These are phyloP conservation scores for Stagonosporopsis cucurbitacearum DNA, from an alignment of 2,329 filamentous ascomycete genomes.

Conservation along the genomic window DNA sequence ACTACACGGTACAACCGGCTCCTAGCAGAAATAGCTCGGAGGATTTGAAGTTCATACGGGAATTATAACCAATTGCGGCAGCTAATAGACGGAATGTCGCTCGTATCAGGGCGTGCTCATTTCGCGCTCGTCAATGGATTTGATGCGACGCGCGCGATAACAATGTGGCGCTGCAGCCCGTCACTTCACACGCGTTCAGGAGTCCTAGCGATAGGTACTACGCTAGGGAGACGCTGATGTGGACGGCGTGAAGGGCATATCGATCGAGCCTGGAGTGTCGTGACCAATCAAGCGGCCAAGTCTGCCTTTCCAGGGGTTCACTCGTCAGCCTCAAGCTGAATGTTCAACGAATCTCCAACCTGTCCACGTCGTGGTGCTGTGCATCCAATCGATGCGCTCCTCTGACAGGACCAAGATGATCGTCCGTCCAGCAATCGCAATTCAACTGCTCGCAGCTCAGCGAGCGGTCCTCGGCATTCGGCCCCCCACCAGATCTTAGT, in stretches of 20 bases:
- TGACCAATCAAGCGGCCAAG: conserved; percentile 3
- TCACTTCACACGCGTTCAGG: background rate
- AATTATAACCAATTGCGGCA: background rate
- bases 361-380: background rate
- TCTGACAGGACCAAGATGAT: background rate
- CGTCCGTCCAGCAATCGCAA: background rate
- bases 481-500: conserved; percentile 11
- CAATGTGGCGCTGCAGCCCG: conserved; percentile 6
- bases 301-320: background rate
- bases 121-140: conserved; percentile 9
- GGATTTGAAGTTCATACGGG: background rate
- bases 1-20: background rate
- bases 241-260: background rate
- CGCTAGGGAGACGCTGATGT: background rate
- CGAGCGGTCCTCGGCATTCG: conserved; percentile 10
- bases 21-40: background rate
- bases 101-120: conserved; percentile 5
- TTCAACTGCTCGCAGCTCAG: background rate
- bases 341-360: background rate
- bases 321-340: conserved; percentile 7
- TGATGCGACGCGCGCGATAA: conserved; percentile 9
- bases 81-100: background rate
- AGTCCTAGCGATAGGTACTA: conserved; percentile 9
- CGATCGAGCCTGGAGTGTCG: background rate
- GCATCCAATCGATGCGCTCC: background rate